Conservation (phyloP, 768 basidiomycete species). For the Kwoniella newhampshirensis region DNA sequence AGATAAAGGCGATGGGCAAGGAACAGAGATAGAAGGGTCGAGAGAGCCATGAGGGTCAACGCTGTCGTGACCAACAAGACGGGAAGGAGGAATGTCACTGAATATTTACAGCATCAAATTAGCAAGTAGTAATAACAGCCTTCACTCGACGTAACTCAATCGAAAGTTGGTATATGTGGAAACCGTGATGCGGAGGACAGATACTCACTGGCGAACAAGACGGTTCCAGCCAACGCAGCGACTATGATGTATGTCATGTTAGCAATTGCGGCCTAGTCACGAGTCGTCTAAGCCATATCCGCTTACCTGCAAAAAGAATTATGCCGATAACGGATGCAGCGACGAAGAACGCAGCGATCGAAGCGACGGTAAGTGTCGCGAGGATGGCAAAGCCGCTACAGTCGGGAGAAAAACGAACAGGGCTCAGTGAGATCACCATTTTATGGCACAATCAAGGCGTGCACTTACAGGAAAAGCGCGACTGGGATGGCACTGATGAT, state of each 20-base stretch:
- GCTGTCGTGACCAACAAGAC: constrained; percentile 35
- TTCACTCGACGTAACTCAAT: too few species aligned
- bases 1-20: constrained; percentile 45
- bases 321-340: constrained; percentile 27
- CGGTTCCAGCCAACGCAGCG: constrained; percentile 5
- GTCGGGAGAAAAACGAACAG: neutral
- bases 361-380: constrained; percentile 29
- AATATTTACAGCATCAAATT: neutral
- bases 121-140: neutral
- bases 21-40: constrained; percentile 37
- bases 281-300: neutral
- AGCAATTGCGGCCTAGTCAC: too few species aligned
- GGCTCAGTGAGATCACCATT: neutral
- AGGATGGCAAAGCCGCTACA: constrained; percentile 34
- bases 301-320: constrained; percentile 32
- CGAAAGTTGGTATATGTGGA: neutral
- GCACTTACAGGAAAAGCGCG: constrained; percentile 32
- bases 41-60: constrained; percentile 23
- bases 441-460: constrained; percentile 5
- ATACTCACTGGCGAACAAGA: constrained; percentile 24
- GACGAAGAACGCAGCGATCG: constrained; percentile 10
- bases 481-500: constrained; percentile 36
- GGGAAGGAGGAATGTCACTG: constrained; percentile 30
- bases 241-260: neutral
- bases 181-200: neutral